phyloP scores from a whole-genome alignment of 306 rosid genomes.

The Pyrus betulifolia region DNA sequence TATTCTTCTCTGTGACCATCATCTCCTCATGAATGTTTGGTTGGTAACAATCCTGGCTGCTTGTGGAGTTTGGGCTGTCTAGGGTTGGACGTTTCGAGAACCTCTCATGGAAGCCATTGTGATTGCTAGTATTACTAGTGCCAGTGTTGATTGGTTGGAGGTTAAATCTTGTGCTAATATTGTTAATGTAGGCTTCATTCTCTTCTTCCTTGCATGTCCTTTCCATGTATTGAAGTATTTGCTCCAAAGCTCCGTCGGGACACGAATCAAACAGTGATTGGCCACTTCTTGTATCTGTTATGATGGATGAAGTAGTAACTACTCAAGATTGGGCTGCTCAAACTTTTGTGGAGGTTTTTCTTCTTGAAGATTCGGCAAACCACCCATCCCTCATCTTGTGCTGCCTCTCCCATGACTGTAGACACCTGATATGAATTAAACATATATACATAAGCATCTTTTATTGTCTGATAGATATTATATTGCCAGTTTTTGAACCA shows the following conservation, averaged over 20 bases:
- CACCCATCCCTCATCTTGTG: conserved; percentile 92
- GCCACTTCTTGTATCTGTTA: conserved; percentile 30
- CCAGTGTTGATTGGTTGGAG: conserved; percentile 19
- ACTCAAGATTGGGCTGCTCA: conserved; percentile 39
- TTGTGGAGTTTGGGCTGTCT: conserved; percentile 64
- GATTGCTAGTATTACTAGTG: not conserved
- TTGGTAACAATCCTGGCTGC: conserved; percentile 37
- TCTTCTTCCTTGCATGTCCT: conserved; percentile 60
- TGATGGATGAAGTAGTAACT: conserved; percentile 10
- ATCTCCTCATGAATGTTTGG: conserved; percentile 19
- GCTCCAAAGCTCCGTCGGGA: conserved; percentile 60
- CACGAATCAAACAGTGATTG: conserved; percentile 33
- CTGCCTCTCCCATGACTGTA: conserved; percentile 47
- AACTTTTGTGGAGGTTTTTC: conserved; percentile 72
- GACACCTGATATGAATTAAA: conserved; percentile 20
- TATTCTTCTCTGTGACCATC: conserved; percentile 18
- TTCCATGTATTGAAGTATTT: conserved; percentile 62
- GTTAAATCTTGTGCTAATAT: conserved; percentile 3
- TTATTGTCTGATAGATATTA: not conserved
- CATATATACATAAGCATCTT: not conserved
- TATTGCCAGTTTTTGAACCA: not conserved
- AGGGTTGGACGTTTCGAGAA: conserved; percentile 66
- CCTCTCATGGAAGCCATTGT: conserved; percentile 21
- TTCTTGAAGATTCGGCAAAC: conserved; percentile 92
- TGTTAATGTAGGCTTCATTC: conserved; percentile 7